A percentile compares a stretch with the other conserved stretches of the same genome.
Conservation (phyloP, 257 asterid species). For the Gardenia jasminoides region DNA sequence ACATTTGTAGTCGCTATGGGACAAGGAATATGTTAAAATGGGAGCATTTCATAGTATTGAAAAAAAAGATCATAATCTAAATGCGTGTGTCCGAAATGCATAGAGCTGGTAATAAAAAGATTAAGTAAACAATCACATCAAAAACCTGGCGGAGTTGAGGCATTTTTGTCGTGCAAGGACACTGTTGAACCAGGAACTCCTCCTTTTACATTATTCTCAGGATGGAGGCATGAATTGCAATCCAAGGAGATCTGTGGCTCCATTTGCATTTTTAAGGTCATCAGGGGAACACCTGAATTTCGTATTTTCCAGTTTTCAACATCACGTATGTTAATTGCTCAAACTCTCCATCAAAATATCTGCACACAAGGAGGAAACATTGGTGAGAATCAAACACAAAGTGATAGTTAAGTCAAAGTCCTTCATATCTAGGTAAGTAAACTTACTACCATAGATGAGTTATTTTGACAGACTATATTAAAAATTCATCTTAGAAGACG, state of each 20-base stretch:
- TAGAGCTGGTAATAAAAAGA: not conserved
- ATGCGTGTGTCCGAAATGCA: not conserved
- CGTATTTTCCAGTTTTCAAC: conserved; percentile 6
- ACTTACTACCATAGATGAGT: not conserved
- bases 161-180: conserved; percentile 52
- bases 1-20: not conserved
- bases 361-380: not conserved
- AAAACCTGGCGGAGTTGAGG: conserved; percentile 55
- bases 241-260: conserved; percentile 60
- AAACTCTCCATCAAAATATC: not conserved
- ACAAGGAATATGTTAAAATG: not conserved
- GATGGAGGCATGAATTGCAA: conserved; percentile 39
- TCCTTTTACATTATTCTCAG: conserved; percentile 43
- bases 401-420: not conserved
- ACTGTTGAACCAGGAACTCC: conserved; percentile 43
- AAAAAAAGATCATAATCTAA: no score
- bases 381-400: not conserved
- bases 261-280: conserved; percentile 41
- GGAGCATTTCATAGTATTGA: not conserved
- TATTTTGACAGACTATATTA: not conserved
- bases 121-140: conserved; percentile 15
- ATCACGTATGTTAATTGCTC: not conserved
- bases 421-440: not conserved
- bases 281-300: conserved; percentile 20
- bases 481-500: not conserved